Conservation (phyloP, 768 basidiomycete species). For the Podaxis pistillaris region DNA sequence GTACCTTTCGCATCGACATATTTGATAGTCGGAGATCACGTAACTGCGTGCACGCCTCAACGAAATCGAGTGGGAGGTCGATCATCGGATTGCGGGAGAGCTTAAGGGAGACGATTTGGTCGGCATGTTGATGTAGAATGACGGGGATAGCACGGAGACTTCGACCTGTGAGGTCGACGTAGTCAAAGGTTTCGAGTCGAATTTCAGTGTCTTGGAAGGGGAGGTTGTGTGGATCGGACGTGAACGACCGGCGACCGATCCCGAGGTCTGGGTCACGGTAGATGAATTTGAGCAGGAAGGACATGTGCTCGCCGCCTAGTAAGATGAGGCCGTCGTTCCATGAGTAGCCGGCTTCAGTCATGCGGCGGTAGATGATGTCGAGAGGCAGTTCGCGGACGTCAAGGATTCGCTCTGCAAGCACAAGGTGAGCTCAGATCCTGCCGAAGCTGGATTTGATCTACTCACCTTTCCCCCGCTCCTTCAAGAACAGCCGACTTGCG, state of each 20-base stretch:
- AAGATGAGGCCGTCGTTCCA: conserved; percentile 76
- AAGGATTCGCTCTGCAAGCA: conserved; percentile 71
- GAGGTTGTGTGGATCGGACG: neutral
- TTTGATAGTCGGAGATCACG: conserved; percentile 84
- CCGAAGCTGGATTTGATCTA: neutral
- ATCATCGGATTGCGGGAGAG: conserved; percentile 94
- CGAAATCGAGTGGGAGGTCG: conserved; percentile 95
- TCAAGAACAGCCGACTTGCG: conserved; percentile 64
- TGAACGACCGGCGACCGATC: conserved; percentile 46
- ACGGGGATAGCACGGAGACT: conserved; percentile 88
- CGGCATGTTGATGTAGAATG: conserved; percentile 78
- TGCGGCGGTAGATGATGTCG: conserved; percentile 74
- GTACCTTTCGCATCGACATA: conserved; percentile 95
- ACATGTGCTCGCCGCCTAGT: conserved; percentile 74
- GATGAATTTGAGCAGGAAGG: conserved; percentile 86
- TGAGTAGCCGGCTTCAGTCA: conserved; percentile 89
- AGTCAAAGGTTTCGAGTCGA: conserved; percentile 66
- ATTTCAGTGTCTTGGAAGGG: conserved; percentile 67
- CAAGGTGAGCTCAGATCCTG: conserved; percentile 2
- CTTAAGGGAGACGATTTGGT: conserved; percentile 79
- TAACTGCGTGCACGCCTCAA: conserved; percentile 81
- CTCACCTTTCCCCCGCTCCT: conserved; percentile 74
- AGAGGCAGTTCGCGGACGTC: conserved; percentile 81
- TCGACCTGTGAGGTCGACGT: conserved; percentile 78
- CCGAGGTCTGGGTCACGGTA: conserved; percentile 78